These are phyloP conservation scores for Ophiostoma tasmaniense DNA, from an alignment of 2,329 filamentous ascomycete species.

Conservation along the genomic window DNA sequence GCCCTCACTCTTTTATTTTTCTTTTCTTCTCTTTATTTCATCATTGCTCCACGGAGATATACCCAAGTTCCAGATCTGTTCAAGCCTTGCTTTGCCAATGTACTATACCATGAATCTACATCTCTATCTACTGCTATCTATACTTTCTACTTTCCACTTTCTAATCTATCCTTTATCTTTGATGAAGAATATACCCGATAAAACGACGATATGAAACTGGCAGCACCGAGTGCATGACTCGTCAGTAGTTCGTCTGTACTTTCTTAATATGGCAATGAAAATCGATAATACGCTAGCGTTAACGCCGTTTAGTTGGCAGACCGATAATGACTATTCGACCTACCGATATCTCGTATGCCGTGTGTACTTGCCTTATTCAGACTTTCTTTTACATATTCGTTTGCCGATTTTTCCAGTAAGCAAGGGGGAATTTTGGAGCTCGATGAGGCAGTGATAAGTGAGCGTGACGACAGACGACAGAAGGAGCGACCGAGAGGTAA, in stretches of 20 bases:
- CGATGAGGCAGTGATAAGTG: not conserved
- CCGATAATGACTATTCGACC: too few species aligned
- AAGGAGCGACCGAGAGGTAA: not conserved
- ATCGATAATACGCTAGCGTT: not conserved
- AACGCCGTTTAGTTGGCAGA: not conserved
- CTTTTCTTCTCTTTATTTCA: slow-evolving; percentile 1
- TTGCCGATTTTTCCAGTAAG: not conserved
- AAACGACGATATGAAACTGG: not conserved
- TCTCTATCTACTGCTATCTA: not conserved
- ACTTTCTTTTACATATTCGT: not conserved
- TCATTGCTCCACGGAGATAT: slow-evolving; percentile 5
- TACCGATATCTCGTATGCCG: not conserved
- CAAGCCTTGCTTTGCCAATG: slow-evolving; percentile 2
- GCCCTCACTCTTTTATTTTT: not conserved
- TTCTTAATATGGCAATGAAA: slow-evolving; percentile 4
- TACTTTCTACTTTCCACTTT: not conserved
- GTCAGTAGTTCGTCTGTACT: not conserved
- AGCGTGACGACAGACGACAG: not conserved
- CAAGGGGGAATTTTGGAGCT: not conserved
- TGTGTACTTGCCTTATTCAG: slow-evolving; percentile 13
- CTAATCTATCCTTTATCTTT: too few species aligned
- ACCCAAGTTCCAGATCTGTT: slow-evolving; percentile 3
- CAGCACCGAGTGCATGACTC: not conserved
- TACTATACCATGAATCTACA: slow-evolving; percentile 3
- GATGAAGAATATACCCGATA: not conserved